Base-by-base conservation (phyloP, 2,329 filamentous ascomycete genomes). In the Pleomassaria siparia region DNA sequence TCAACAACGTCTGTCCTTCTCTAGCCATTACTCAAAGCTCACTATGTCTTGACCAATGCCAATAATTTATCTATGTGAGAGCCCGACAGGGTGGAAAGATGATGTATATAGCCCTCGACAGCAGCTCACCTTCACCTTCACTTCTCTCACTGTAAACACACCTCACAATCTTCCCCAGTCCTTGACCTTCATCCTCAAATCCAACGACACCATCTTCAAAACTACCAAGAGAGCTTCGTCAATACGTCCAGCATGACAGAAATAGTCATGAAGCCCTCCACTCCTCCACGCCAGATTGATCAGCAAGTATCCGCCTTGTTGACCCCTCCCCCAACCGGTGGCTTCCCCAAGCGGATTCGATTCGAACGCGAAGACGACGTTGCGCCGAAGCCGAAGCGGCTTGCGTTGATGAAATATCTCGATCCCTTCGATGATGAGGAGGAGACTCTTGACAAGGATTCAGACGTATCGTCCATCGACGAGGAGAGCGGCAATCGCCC, bases 241-340 rank as follows among this genome's bases (percentile, higher is more conserved):
- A 10, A 10, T 16, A 36, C 9, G 15, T 7, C 6, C 32, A 36
- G 21, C 5, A 32, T 32, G 29, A 6, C 29, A 9, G 12, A 28
- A 28, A 10, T 15, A 12, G 10, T n/a, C n/a, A 12, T 9, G 5
- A 32, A n/a, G 13, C 36, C 24, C 20, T 8, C 18, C 8, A 40
- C 21, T 15, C 36, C 36, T 4, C 12, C 21, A 8, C 8, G 21
- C 18, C 35, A 37, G 26, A 5, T 5, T n/a, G 36, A 15, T 4
- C 9, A 32, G 10, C 10, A 40, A 13, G 10, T 4, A 4, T 6
- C 9, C 9, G 15, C 12, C 5, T n/a, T 55, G 0, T 36, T 60
- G 0, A 62, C 63, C 1, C 61, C 61, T 9, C 63, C 62, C 2
- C 47, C 54, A 1, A 66, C 61, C 0, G 56, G 50, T 20, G 35